These are phyloP conservation scores for Fusarium humuli DNA, from an alignment of 2,329 filamentous ascomycete species.

Conservation along the genomic window DNA sequence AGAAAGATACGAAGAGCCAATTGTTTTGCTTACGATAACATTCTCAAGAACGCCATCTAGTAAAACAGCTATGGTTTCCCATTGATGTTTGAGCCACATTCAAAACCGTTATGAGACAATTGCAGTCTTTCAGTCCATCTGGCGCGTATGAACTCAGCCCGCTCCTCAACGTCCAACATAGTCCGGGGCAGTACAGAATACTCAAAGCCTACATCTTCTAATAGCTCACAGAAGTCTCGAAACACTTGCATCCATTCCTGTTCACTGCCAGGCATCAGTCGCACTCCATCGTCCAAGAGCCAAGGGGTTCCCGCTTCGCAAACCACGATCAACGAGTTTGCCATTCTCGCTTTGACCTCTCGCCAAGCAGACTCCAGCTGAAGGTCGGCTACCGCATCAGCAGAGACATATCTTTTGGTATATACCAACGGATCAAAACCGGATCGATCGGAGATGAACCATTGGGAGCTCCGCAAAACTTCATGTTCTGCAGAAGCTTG, in stretches of 20 bases:
- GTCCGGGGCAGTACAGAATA: slow-evolving; percentile 19
- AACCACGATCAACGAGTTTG: slow-evolving; percentile 50
- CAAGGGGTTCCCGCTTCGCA: slow-evolving; percentile 49
- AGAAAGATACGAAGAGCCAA: rapidly evolving
- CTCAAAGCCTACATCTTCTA: slow-evolving; percentile 11
- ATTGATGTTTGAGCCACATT: background rate
- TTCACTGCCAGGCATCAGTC: slow-evolving; percentile 26
- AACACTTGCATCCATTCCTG: slow-evolving; percentile 18
- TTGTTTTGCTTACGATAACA: rapidly evolving
- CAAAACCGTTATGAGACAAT: rapidly evolving
- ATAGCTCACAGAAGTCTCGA: slow-evolving; percentile 9
- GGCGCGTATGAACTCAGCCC: slow-evolving; percentile 12
- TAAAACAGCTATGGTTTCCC: background rate
- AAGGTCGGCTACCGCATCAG: slow-evolving; percentile 42
- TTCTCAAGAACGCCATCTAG: rapidly evolving
- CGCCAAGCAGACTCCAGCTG: slow-evolving; percentile 40
- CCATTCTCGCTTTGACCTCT: slow-evolving; percentile 51
- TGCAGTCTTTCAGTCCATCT: background rate
- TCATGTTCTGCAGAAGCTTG: slow-evolving; percentile 50
- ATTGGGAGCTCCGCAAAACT: slow-evolving; percentile 23
- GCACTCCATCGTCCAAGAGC: slow-evolving; percentile 30
- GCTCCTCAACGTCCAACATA: slow-evolving; percentile 1
- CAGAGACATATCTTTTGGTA: slow-evolving; percentile 48
- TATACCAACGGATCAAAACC: slow-evolving; percentile 58
- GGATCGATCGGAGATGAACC: slow-evolving; percentile 59